Conservation (phyloP, 306 rosid species). For the Purshia tridentata region DNA sequence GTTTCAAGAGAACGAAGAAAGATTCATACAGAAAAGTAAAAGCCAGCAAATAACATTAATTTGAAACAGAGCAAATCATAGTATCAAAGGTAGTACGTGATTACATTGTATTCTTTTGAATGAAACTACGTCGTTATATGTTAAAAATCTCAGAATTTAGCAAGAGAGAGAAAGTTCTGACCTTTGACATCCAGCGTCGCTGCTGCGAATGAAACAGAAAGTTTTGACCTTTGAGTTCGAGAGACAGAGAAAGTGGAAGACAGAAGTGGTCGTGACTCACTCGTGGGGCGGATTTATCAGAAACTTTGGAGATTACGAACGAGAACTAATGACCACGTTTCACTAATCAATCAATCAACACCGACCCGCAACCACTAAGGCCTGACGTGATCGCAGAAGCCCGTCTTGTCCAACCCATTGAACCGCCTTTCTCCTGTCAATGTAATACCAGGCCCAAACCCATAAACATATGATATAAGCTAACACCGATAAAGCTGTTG, state of each 20-base stretch:
- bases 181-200: slow-evolving; percentile 20
- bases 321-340: slow-evolving; percentile 20
- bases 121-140: background rate
- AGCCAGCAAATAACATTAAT: background rate
- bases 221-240: slow-evolving; percentile 4
- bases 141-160: background rate
- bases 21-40: background rate
- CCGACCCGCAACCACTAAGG: too few species aligned
- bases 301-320: slow-evolving; percentile 4
- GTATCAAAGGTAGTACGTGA: background rate
- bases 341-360: background rate
- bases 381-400: too few species aligned
- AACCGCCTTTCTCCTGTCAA: background rate
- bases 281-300: slow-evolving; percentile 10
- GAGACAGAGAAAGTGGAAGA: background rate
- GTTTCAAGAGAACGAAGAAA: background rate
- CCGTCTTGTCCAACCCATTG: background rate
- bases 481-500: too few species aligned
- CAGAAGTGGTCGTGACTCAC: background rate
- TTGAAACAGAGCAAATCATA: slow-evolving; percentile 6
- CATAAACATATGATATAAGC: too few species aligned
- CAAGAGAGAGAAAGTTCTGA: slow-evolving; percentile 2
- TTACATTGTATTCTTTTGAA: background rate
- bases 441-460: background rate
- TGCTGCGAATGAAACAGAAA: background rate